Base-by-base conservation (phyloP, 1,284 basidiomycete species). In the Sanghuangporus weigelae region DNA sequence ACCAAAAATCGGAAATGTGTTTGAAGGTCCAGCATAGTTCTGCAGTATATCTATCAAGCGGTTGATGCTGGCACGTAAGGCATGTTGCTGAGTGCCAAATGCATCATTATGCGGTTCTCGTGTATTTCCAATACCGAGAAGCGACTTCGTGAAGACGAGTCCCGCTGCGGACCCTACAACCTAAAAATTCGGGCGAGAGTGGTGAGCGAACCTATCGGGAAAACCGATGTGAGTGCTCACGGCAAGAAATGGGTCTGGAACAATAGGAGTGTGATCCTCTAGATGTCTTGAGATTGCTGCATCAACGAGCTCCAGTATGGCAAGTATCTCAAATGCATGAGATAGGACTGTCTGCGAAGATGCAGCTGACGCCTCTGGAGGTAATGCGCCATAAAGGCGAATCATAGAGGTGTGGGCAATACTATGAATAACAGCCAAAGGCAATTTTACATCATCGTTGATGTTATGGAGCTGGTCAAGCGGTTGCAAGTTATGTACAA, bases 351-450 rank as follows among this genome's bases (percentile, higher is more conserved):
- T 72, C 73, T 48, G 73, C 72, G 40, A 42, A 8, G 51, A 38
- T 8, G n/a, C 35, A 1, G 76, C 75, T 2, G 60, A 65, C 0
- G 62, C 55, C 14, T 72, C 69, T 11, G 67, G 57, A 14, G 69
- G 63, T 7, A n/a, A n/a, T 1, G 72, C 68, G 5, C 69, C 67
- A 55, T 81, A 75, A 7, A 81, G 71, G 10, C 72, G 76, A 2
- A 78, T 74, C 23, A 75, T 68, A 2, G 74, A 70, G 1, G 68
- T 68, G 23, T 72, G 70, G 49, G 77, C 73, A 7, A 80, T 68
- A 7, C 77, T 69, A 60, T 68, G 67, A 31, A 67, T 67, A 39
- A 71, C 68, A n/a, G 71, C 68, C 19, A 70, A 71, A 1, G 68
- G 44, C 8, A 66, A 69, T 14, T 57, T 55, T 44, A 64, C 63